Percentiles rank a stretch among this genome's conserved stretches.
These are phyloP conservation scores for Magnusiomyces paraingens DNA, from an alignment of 1,139 yeast species.

Conservation along the genomic window DNA sequence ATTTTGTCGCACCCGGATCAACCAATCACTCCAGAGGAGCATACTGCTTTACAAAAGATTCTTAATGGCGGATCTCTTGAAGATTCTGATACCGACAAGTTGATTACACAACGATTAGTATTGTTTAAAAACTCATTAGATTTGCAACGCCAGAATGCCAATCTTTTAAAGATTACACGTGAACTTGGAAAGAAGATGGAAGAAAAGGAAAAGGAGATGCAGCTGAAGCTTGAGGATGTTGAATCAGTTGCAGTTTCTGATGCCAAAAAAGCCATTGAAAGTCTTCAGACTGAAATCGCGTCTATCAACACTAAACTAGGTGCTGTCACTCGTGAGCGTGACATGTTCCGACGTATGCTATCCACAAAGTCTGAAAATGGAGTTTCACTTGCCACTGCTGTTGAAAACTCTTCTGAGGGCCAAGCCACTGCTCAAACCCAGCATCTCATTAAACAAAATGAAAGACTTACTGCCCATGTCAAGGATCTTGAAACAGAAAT, in stretches of 20 bases:
- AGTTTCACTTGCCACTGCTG: slow-evolving; percentile 14
- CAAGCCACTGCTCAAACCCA: slow-evolving; percentile 27
- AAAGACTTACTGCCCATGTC: slow-evolving; percentile 30
- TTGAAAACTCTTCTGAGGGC: slow-evolving; percentile 14
- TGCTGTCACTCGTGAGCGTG: slow-evolving; percentile 57
- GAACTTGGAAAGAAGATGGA: slow-evolving; percentile 67
- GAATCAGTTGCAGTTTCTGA: slow-evolving; percentile 61
- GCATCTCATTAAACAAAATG: slow-evolving; percentile 34
- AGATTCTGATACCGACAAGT: slow-evolving; percentile 59
- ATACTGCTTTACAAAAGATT: slow-evolving; percentile 45
- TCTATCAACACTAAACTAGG: slow-evolving; percentile 45
- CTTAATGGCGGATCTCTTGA: slow-evolving; percentile 29
- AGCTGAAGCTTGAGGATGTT: slow-evolving; percentile 40
- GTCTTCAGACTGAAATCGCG: slow-evolving; percentile 57
- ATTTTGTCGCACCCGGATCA: slow-evolving; percentile 40
- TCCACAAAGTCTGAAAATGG: slow-evolving; percentile 26
- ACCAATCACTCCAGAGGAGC: slow-evolving; percentile 55
- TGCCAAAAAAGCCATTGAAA: slow-evolving; percentile 69
- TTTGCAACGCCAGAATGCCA: slow-evolving; percentile 66
- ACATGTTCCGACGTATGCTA: slow-evolving; percentile 48
- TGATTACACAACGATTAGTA: slow-evolving; percentile 69
- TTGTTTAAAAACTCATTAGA: slow-evolving; percentile 62
- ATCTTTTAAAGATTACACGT: slow-evolving; percentile 59
- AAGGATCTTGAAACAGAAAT: slow-evolving; percentile 34
- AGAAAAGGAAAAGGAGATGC: slow-evolving; percentile 39